These are phyloP conservation scores for Claviceps africana DNA, from an alignment of 2,329 filamentous ascomycete genomes.

Conservation along the genomic window DNA sequence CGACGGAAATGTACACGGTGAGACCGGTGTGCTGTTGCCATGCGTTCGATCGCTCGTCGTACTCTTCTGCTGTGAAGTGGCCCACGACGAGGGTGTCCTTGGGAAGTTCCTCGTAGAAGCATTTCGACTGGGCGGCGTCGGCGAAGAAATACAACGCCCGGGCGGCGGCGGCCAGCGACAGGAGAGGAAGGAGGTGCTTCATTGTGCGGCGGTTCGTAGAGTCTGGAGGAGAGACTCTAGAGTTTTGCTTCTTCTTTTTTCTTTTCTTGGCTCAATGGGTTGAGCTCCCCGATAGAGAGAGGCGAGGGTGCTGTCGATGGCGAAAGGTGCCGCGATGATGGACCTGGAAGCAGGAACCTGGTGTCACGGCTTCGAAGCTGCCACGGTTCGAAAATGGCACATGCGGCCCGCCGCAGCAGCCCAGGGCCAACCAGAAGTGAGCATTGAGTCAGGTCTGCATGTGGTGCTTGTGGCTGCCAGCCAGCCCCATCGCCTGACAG, in stretches of 20 bases:
- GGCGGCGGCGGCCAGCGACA: constrained; percentile 50
- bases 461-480: background rate
- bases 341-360: background rate
- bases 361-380: constrained; percentile 24
- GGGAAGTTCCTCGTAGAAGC: constrained; percentile 95
- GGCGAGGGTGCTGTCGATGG: background rate
- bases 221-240: background rate
- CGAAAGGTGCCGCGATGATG: background rate
- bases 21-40: constrained; percentile 65
- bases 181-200: constrained; percentile 48
- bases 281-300: background rate
- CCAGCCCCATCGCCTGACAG: background rate
- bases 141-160: constrained; percentile 94
- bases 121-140: constrained; percentile 76
- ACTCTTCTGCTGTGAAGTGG: constrained; percentile 78
- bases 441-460: too few species aligned
- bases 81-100: constrained; percentile 96
- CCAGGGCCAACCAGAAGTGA: background rate
- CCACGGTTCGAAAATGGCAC: constrained; percentile 31
- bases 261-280: background rate
- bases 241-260: background rate
- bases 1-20: constrained; percentile 80
- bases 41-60: constrained; percentile 50
- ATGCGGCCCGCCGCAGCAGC: background rate
- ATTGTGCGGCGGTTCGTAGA: constrained; percentile 21